These are phyloP conservation scores for Rutstroemia sp. DNA, from an alignment of 2,329 filamentous ascomycete species.

Conservation along the genomic window DNA sequence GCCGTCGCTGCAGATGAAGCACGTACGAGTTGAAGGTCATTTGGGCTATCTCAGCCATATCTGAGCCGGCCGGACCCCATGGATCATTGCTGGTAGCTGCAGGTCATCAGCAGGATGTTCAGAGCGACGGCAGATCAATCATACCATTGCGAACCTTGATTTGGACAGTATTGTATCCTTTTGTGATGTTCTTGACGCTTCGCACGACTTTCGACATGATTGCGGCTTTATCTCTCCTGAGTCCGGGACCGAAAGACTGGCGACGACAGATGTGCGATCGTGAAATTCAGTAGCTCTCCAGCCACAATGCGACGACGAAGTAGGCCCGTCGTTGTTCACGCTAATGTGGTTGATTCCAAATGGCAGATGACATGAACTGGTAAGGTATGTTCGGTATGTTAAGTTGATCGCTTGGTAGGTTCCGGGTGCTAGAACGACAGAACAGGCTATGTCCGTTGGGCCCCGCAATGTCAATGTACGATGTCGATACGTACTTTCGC, in stretches of 20 bases:
- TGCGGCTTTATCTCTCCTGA: constrained; percentile 15
- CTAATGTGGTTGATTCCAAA: background rate
- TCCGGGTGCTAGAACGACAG: background rate
- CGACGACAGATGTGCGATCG: background rate
- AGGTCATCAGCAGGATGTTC: constrained; percentile 26
- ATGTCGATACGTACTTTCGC: too few species aligned
- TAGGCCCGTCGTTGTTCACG: background rate
- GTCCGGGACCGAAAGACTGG: background rate
- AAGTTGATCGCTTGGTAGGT: background rate
- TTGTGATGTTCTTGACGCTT: constrained; percentile 98
- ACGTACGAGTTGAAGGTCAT: constrained; percentile 95
- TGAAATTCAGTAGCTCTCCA: constrained; percentile 1
- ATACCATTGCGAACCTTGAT: constrained; percentile 97
- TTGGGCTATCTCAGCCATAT: constrained; percentile 98
- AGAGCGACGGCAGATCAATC: constrained; percentile 30
- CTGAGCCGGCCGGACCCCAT: constrained; percentile 95
- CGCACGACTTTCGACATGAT: constrained; percentile 94
- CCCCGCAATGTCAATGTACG: background rate
- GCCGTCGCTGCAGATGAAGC: background rate
- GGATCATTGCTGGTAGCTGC: constrained; percentile 96
- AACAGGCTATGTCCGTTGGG: background rate
- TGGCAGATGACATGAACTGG: too few species aligned
- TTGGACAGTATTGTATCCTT: constrained; percentile 93
- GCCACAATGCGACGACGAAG: constrained; percentile 6
- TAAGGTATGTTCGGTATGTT: background rate